These are phyloP conservation scores for Suillus hirtellus DNA, from an alignment of 768 basidiomycete genomes.

Conservation along the genomic window DNA sequence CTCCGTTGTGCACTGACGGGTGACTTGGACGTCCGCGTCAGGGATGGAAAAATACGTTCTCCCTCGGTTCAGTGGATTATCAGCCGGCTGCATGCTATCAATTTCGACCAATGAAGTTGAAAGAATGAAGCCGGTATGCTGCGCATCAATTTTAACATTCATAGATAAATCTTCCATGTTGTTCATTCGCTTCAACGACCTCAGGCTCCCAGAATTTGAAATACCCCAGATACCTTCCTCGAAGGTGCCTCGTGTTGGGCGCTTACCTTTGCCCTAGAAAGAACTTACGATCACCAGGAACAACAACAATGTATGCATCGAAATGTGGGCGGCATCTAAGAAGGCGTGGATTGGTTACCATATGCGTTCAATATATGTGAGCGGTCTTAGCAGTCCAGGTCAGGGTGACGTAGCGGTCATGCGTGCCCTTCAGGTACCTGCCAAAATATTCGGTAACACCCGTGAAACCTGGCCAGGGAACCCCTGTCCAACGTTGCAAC, in stretches of 20 bases:
- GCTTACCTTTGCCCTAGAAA: neutral
- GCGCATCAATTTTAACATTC: neutral
- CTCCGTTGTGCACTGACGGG: neutral
- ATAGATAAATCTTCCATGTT: neutral
- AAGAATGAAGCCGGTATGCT: neutral
- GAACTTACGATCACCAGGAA: neutral
- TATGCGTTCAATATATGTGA: neutral
- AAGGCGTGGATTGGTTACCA: neutral
- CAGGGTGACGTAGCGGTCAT: neutral
- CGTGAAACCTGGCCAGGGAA: neutral
- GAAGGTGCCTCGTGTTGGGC: neutral
- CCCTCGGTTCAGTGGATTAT: neutral
- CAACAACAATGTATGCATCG: neutral
- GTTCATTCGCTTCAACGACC: neutral
- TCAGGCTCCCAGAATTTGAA: neutral
- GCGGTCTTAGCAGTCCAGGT: neutral
- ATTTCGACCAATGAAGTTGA: neutral
- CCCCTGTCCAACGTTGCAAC: neutral
- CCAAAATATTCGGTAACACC: neutral
- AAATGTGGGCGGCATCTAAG: neutral
- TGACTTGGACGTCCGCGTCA: neutral
- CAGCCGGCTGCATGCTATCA: neutral
- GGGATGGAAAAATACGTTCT: neutral
- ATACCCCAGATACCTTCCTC: neutral
- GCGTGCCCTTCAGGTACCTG: neutral